Percentiles rank a stretch among this genome's conserved stretches.
These are phyloP conservation scores for Coemansia sp. DNA, from an alignment of 192 early-diverging fungal genomes.

Conservation along the genomic window DNA sequence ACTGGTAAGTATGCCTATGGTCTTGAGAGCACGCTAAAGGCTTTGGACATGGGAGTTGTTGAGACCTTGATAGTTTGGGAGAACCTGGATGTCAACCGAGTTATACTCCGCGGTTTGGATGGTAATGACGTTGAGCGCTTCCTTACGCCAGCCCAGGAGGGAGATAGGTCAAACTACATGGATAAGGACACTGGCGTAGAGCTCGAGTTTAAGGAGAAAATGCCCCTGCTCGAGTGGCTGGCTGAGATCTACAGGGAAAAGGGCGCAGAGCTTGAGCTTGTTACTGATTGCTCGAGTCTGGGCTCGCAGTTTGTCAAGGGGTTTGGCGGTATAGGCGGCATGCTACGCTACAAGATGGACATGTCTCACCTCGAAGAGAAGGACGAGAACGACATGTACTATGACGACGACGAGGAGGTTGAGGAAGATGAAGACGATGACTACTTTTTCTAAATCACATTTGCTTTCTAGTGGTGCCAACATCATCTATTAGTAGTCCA, in stretches of 20 bases:
- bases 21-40: slow-evolving; percentile 91
- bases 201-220: slow-evolving; percentile 77
- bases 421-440: slow-evolving; percentile 15
- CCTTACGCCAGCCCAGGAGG: slow-evolving; percentile 82
- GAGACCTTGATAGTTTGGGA: slow-evolving; percentile 96
- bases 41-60: slow-evolving; percentile 89
- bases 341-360: slow-evolving; percentile 91
- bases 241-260: slow-evolving; percentile 95
- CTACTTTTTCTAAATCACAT: slow-evolving; percentile 6
- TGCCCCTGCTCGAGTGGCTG: slow-evolving; percentile 90
- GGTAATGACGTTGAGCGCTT: slow-evolving; percentile 66
- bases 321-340: slow-evolving; percentile 93
- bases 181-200: slow-evolving; percentile 65
- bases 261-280: slow-evolving; percentile 84
- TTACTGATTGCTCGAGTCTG: slow-evolving; percentile 92
- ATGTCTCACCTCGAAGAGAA: slow-evolving; percentile 67
- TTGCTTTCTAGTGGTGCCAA: neutral
- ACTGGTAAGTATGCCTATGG: slow-evolving; percentile 95
- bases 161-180: slow-evolving; percentile 67
- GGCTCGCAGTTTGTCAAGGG: slow-evolving; percentile 95
- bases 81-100: slow-evolving; percentile 78
- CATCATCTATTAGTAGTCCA: neutral
- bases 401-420: slow-evolving; percentile 26
- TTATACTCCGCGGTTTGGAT: slow-evolving; percentile 69
- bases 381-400: slow-evolving; percentile 66